A percentile compares a stretch with the other conserved stretches of the same genome.
Conservation (phyloP, 2,329 filamentous ascomycete species). For the Orbilia blumenaviensis region DNA sequence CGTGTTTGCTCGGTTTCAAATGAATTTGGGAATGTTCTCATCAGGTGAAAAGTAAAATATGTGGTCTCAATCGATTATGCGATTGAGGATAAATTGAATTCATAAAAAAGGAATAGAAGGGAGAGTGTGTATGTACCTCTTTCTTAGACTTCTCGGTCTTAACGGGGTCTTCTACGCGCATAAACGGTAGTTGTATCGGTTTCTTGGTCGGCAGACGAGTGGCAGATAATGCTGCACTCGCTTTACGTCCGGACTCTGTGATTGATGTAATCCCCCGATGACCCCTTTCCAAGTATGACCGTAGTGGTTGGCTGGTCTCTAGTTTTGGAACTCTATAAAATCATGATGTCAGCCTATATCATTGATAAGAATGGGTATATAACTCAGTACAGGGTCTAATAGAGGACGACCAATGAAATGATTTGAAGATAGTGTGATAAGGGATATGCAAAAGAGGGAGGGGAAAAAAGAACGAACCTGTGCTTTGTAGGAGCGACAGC, state of each 20-base stretch:
- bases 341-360: not conserved
- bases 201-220: conserved; percentile 3
- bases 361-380: not conserved
- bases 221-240: not conserved
- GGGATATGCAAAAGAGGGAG: not conserved
- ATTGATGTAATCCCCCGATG: conserved; percentile 32
- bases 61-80: too few species aligned
- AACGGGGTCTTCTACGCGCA: conserved; percentile 48
- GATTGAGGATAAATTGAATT: not conserved
- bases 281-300: conserved; percentile 33
- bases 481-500: conserved; percentile 23
- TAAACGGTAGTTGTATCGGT: conserved; percentile 38
- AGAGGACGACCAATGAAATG: not conserved
- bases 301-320: conserved; percentile 29
- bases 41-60: conserved; percentile 67
- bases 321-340: conserved; percentile 44
- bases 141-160: conserved; percentile 45
- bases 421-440: not conserved
- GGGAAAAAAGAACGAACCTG: conserved; percentile 23
- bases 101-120: not conserved
- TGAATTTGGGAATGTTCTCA: conserved; percentile 76
- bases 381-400: conserved; percentile 5
- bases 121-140: conserved; percentile 36
- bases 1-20: conserved; percentile 75
- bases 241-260: conserved; percentile 35